Base-by-base conservation (phyloP, 2,329 filamentous ascomycete genomes). In the Chaetomiaceae sp. region DNA sequence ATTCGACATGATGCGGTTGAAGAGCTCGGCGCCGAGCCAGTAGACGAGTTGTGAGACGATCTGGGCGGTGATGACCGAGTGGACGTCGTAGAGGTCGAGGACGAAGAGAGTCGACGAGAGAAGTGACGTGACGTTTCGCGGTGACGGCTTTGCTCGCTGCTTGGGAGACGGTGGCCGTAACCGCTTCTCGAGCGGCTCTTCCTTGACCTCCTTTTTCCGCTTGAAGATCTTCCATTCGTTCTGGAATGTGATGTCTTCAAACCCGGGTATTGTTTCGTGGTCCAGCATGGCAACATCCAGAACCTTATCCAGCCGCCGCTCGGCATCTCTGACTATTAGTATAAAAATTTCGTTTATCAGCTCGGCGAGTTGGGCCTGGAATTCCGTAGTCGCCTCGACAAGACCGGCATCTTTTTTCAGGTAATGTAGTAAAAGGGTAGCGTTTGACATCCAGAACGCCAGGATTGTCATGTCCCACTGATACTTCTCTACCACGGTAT, bases 401-500 rank as follows among this genome's bases (percentile, higher is more conserved):
- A 97, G 73, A 0, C 90, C 91, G 5, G 80, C 74, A 63, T 99
- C 94, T 71, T 99, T 99, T 68, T 96, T 96, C 49, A 99, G 76
- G 67, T 99, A 99, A 69, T 99, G 92, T 48, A 97, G 75, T n/a
- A 99, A 74, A 34, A 99, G 74, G 0, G 94, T 99, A 8, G 90
- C 90, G 68, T 99, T 99, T 1, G 94, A 97, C 65, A 96, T 90
- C 94, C 94, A 99, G 67, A 99, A 99, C 2, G 94, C 94, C 33
- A 99, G 76, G 61, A 99, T 96, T 0, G 94, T 99, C 94, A 99
- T 99, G 67, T 99, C 94, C 94, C 94, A 97, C 67, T 99, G 94
- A 65, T 92, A 85, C 56, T 82, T 82, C 70, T 97, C 94, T n/a
- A 99, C 90, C 27, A 96, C 90, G 54, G 90, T 86, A 66, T 97